Base-by-base conservation (phyloP, 1,284 basidiomycete species). In the Leccinum fallax region DNA sequence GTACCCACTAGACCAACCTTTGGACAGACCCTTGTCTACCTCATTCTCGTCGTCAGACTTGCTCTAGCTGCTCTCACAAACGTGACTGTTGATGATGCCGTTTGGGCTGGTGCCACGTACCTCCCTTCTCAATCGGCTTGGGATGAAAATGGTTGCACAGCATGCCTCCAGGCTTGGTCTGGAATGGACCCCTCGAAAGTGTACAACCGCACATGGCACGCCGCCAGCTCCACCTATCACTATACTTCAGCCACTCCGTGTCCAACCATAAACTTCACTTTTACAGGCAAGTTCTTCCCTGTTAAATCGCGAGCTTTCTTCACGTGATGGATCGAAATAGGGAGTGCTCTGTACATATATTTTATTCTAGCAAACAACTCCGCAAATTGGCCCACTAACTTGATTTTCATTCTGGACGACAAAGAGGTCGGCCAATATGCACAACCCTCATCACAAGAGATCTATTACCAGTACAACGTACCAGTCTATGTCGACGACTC, bases 331-430 rank as follows among this genome's bases (percentile, higher is more conserved):
- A 19, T 34, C 16, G 9, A 13, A 19, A 32, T 30, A 53, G 68
- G 69, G 19, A 68, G 34, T 24, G 67, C 51, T 2, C 0, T 71
- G 13, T 68, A 71, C 10, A 65, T 71, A 34, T 69, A 69, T 38
- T 69, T 69, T 34, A 67, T 67, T 49, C 6, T 59, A 0, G 61
- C 60, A 13, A 69, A 69, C 48, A 4, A 55, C 1, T 0, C 19
- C 2, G 0, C 1, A 28, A 24, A 16, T 1, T 26, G 2, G 0
- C 55, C 53, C 3, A 71, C 65, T 2, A 26, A 65, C 1, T 16
- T 69, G 5, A 0, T 43, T 1, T 69, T 69, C 19, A 1, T 56
- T 5, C 19, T 69, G 30, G 68, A 69, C 34, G 26, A 26, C 4
- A 8, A 1, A 0, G 1, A 13, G 1, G 49, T 15, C 11, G 30